Percentiles rank a stretch among this genome's conserved stretches.
These are phyloP conservation scores for Xylaria telfairii DNA, from an alignment of 495 filamentous ascomycete species.

Conservation along the genomic window DNA sequence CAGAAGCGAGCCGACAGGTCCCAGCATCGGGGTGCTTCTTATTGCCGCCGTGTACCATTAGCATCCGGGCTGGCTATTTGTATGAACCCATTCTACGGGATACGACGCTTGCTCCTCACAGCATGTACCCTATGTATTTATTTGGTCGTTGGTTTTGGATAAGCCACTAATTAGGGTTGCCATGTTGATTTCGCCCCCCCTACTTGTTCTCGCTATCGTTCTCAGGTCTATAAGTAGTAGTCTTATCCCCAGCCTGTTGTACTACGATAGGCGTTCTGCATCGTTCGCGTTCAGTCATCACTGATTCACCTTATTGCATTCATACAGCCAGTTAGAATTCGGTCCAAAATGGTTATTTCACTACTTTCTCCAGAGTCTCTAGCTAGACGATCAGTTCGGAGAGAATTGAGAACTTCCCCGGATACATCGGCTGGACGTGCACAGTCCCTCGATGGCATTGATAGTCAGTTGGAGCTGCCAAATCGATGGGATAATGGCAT, in stretches of 20 bases:
- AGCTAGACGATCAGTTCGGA: background rate
- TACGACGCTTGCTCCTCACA: slow-evolving; percentile 33
- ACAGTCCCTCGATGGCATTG: background rate
- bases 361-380: background rate
- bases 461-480: background rate
- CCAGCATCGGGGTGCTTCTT: slow-evolving; percentile 19
- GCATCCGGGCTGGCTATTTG: slow-evolving; percentile 33
- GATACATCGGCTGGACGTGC: background rate
- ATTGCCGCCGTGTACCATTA: slow-evolving; percentile 18
- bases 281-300: background rate
- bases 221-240: slow-evolving; percentile 33
- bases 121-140: slow-evolving; percentile 30
- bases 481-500: slow-evolving; percentile 1
- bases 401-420: background rate
- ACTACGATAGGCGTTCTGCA: background rate
- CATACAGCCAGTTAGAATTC: background rate
- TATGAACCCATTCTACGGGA: slow-evolving; percentile 26
- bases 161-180: slow-evolving; percentile 24
- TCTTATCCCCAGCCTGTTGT: background rate
- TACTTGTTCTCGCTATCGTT: slow-evolving; percentile 26
- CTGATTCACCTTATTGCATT: background rate
- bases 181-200: slow-evolving; percentile 21
- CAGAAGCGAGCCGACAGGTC: slow-evolving; percentile 20
- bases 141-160: slow-evolving; percentile 28
- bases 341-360: slow-evolving; percentile 9